Evolutionary conservation across 2,329 filamentous ascomycete species (phyloP).

Genomic region (Fusarium tjaetaba): DNA sequence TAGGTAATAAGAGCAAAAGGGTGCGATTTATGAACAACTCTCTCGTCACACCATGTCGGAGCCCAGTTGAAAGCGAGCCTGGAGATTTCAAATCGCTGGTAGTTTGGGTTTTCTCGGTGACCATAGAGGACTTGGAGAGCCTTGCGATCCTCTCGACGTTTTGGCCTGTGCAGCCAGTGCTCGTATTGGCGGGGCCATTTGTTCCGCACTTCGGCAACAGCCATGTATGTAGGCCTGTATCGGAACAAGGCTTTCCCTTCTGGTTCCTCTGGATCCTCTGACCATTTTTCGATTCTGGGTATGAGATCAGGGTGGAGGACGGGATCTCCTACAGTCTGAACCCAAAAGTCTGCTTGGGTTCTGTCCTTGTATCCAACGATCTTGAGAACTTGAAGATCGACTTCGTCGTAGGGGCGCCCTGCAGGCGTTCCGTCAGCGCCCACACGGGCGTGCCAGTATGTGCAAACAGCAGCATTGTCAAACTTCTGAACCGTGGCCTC

Average conservation of each 20-base stretch:
- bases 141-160: background rate
- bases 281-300: background rate
- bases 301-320: background rate
- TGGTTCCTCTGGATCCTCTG: background rate
- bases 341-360: rapidly evolving
- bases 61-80: background rate
- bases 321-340: background rate
- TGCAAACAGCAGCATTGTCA: background rate
- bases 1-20: background rate
- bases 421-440: background rate
- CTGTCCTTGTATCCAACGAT: background rate
- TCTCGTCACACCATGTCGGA: background rate
- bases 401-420: background rate
- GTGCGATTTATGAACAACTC: background rate
- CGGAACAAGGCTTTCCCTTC: background rate
- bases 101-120: background rate
- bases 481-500: background rate
- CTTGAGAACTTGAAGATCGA: background rate
- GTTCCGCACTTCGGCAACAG: background rate
- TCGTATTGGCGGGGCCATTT: background rate
- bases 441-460: background rate
- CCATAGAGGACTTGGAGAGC: background rate
- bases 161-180: background rate
- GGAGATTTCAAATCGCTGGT: background rate
- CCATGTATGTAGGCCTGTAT: background rate